Conservation (phyloP, 2,329 filamentous ascomycete genomes). For the Aaosphaeria pasadenensis region DNA sequence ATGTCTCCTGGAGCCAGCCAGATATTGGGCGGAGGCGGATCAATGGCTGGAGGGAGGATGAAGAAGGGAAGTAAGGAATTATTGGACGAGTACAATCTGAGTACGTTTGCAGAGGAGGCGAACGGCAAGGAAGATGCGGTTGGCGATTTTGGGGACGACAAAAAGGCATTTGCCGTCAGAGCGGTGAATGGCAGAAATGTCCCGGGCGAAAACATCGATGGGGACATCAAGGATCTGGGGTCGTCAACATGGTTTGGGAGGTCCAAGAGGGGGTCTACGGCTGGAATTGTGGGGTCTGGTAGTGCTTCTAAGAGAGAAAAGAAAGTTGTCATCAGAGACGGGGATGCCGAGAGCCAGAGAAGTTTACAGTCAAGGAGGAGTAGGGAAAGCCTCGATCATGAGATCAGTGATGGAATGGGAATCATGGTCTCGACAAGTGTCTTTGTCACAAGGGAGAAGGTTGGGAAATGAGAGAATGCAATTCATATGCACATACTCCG, state of each 20-base stretch:
- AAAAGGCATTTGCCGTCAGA: background rate
- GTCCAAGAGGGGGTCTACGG: too few species aligned
- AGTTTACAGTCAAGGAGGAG: background rate
- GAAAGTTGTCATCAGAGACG: too few species aligned
- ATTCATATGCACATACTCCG: too few species aligned
- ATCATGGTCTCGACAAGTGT: too few species aligned
- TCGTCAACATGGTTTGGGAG: too few species aligned
- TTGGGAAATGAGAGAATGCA: too few species aligned
- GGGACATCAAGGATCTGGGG: too few species aligned
- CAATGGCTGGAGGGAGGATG: too few species aligned
- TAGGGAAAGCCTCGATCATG: background rate
- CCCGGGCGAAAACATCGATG: background rate
- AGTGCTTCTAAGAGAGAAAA: too few species aligned
- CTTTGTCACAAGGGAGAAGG: too few species aligned
- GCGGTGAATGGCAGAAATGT: background rate
- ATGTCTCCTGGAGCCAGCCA: background rate
- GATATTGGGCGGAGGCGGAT: background rate
- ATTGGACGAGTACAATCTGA: background rate
- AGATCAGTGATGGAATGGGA: too few species aligned
- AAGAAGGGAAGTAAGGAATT: background rate
- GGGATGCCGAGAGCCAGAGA: background rate
- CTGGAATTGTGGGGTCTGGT: too few species aligned
- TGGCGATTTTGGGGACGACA: background rate
- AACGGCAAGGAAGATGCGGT: background rate
- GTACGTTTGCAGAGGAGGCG: background rate